phyloP scores from a whole-genome alignment of 805 yeast genomes.

The Brettanomyces nanus region DNA sequence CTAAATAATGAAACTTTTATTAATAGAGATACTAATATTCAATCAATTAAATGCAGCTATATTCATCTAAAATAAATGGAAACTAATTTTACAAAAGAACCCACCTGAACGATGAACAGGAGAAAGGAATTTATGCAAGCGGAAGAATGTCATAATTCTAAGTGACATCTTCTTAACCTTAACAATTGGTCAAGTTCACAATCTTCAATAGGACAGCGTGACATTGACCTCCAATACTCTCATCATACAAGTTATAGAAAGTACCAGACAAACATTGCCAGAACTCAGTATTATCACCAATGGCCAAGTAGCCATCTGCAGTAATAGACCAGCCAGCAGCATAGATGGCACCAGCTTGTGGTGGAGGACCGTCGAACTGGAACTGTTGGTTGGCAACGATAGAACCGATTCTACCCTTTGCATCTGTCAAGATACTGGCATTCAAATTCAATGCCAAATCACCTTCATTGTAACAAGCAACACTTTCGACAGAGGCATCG shows the following conservation, averaged over 20 bases:
- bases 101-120: no score
- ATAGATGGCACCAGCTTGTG: constrained; percentile 49
- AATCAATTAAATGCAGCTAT: no score
- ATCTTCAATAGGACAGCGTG: constrained; percentile 35
- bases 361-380: constrained; percentile 62
- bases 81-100: no score
- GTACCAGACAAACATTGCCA: constrained; percentile 49
- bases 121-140: no score
- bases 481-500: constrained; percentile 10
- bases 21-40: no score
- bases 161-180: constrained; percentile 4
- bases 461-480: constrained; percentile 28
- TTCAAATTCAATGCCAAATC: constrained; percentile 37
- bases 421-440: constrained; percentile 35
- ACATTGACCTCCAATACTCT: constrained; percentile 40
- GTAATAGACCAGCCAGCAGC: constrained; percentile 46
- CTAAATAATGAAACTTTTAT: no score
- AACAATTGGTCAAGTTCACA: constrained; percentile 33
- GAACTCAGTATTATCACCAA: constrained; percentile 40
- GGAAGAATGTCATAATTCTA: background rate
- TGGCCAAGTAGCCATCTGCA: constrained; percentile 37
- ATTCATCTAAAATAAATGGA: no score
- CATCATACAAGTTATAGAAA: constrained; percentile 51
- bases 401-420: constrained; percentile 46
- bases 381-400: constrained; percentile 57